These are phyloP conservation scores for Flaveria sonorensis DNA, from an alignment of 129 eudicot species.

Conservation along the genomic window DNA sequence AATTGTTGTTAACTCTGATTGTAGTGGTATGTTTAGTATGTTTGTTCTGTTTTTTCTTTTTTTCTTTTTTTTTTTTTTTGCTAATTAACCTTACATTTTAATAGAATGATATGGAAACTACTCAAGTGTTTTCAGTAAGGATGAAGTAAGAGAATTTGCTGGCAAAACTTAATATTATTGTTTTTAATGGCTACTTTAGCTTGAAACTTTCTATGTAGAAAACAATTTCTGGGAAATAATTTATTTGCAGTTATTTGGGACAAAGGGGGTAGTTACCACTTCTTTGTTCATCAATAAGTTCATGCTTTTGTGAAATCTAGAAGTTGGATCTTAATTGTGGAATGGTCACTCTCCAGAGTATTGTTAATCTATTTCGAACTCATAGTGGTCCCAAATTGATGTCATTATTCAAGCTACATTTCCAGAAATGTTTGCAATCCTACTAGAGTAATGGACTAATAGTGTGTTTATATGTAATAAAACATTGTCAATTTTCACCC, in stretches of 20 bases:
- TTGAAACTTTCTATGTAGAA: no score
- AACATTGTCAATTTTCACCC: background rate
- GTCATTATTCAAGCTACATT: background rate
- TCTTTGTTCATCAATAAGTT: background rate
- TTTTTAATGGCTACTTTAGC: background rate
- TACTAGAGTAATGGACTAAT: background rate
- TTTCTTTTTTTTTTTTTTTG: no score
- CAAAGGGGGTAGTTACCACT: background rate
- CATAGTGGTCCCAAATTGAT: background rate
- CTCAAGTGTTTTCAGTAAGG: background rate
- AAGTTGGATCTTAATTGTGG: background rate
- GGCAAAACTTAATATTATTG: background rate
- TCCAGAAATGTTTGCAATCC: background rate
- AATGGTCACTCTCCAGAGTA: background rate
- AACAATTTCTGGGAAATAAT: background rate
- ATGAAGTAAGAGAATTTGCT: conserved; percentile 12
- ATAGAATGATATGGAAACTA: background rate
- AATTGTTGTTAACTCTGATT: background rate
- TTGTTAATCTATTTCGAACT: background rate
- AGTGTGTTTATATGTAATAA: background rate
- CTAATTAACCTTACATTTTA: background rate
- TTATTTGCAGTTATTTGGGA: background rate
- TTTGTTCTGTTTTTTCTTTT: background rate
- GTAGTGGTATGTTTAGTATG: no score
- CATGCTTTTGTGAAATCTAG: background rate